These are phyloP conservation scores for Inga oerstediana DNA, from an alignment of 306 rosid species.

Conservation along the genomic window DNA sequence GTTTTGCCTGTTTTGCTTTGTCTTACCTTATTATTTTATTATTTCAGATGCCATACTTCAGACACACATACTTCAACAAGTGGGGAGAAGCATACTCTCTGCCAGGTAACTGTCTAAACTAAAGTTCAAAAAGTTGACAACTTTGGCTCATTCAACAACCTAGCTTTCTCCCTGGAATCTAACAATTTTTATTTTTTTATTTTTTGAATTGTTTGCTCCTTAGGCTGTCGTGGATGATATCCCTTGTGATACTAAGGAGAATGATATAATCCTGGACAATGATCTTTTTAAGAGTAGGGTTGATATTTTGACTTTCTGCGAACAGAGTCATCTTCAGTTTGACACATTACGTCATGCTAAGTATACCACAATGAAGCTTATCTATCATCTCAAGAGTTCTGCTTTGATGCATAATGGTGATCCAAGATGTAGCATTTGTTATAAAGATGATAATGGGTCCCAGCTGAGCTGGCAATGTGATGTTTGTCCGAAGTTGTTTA, in stretches of 20 bases:
- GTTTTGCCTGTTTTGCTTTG: not conserved
- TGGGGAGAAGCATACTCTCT: constrained; percentile 49
- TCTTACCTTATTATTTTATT: constrained; percentile 4
- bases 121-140: not conserved
- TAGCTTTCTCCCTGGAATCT: not conserved
- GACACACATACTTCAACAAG: constrained; percentile 44
- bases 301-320: constrained; percentile 54
- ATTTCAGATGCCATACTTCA: constrained; percentile 45
- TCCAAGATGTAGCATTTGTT: constrained; percentile 47
- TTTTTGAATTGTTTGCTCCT: constrained; percentile 24
- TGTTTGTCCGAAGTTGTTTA: constrained; percentile 43
- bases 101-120: constrained; percentile 41
- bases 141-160: not conserved
- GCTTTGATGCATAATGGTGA: constrained; percentile 1
- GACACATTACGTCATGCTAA: constrained; percentile 68
- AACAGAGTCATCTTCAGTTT: constrained; percentile 52
- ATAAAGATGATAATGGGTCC: constrained; percentile 9
- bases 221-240: constrained; percentile 47
- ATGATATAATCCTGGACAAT: constrained; percentile 46
- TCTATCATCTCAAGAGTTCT: constrained; percentile 43
- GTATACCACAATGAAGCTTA: constrained; percentile 67
- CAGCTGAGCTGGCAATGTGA: constrained; percentile 49
- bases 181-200: not conserved
- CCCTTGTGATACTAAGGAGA: constrained; percentile 47
- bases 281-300: constrained; percentile 44